These are phyloP conservation scores for Austroboletus olivaceoglutinosus DNA, from an alignment of 1,284 basidiomycete genomes.

Conservation along the genomic window DNA sequence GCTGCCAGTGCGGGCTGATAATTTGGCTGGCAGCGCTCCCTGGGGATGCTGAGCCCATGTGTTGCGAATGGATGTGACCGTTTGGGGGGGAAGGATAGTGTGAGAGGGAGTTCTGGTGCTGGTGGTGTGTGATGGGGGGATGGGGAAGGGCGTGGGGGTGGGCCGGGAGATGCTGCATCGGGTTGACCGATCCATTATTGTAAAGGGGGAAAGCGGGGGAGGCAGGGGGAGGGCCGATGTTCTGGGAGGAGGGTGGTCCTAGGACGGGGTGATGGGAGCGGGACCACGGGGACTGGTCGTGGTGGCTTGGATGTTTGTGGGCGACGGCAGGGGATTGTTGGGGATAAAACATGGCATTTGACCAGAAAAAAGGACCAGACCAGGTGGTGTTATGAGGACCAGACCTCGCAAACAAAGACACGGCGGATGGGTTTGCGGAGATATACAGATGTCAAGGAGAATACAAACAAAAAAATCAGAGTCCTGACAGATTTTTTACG, in stretches of 20 bases:
- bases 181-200: conserved; percentile 58
- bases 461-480: no score
- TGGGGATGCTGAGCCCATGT: conserved; percentile 65
- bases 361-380: conserved; percentile 3
- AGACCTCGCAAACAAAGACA: conserved; percentile 7
- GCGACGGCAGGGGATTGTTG: conserved; percentile 75
- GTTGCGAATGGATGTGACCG: conserved; percentile 55
- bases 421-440: neutral
- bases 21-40: conserved; percentile 56
- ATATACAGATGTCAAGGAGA: conserved; percentile 14
- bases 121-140: conserved; percentile 63
- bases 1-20: conserved; percentile 74
- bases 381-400: neutral
- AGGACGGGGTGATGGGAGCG: conserved; percentile 60
- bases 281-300: conserved; percentile 70
- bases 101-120: conserved; percentile 71
- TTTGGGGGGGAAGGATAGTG: conserved; percentile 71
- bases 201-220: conserved; percentile 72
- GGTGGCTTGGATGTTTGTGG: conserved; percentile 67
- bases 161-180: conserved; percentile 59
- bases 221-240: conserved; percentile 57
- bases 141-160: conserved; percentile 49
- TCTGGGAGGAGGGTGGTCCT: conserved; percentile 54
- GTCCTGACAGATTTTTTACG: conserved; percentile 11
- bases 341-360: conserved; percentile 72